Evolutionary conservation across 2,329 filamentous ascomycete species (phyloP).

Genomic region (Massarina eburnea): DNA sequence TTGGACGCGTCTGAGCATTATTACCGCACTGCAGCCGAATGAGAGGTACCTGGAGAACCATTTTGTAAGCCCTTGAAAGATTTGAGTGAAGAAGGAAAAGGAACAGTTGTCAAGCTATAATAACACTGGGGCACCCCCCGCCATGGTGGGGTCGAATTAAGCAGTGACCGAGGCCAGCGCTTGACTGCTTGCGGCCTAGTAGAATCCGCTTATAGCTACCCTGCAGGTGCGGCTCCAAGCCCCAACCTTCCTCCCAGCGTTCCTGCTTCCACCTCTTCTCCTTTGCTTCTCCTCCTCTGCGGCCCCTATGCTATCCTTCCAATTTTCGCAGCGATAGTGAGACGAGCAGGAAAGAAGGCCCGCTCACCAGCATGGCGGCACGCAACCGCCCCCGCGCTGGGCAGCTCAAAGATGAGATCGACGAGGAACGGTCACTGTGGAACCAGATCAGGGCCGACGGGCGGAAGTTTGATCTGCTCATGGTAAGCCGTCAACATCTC

Average conservation of each 20-base stretch:
- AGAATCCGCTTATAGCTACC: not conserved
- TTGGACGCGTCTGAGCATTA: constrained; percentile 10
- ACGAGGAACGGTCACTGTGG: constrained; percentile 54
- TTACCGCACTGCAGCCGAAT: constrained; percentile 78
- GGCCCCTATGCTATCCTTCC: constrained; percentile 2
- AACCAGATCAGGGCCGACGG: constrained; percentile 50
- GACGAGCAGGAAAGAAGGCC: constrained; percentile 2
- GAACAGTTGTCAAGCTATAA: constrained; percentile 3
- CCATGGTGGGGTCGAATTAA: constrained; percentile 11
- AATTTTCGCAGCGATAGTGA: constrained; percentile 1
- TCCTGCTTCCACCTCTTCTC: not conserved
- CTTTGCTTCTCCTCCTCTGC: not conserved
- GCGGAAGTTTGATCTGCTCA: constrained; percentile 49
- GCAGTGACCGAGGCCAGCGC: constrained; percentile 4
- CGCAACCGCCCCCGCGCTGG: constrained; percentile 48
- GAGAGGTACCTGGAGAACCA: constrained; percentile 63
- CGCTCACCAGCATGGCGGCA: constrained; percentile 44
- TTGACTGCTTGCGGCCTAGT: not conserved
- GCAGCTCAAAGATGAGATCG: constrained; percentile 52
- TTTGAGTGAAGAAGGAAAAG: constrained; percentile 8
- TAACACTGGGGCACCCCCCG: not conserved
- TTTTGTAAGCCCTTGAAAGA: constrained; percentile 26
- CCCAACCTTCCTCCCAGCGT: not conserved
- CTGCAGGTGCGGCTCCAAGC: not conserved
- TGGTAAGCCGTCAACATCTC: constrained; percentile 40